Evolutionary conservation across 805 yeast genomes (phyloP).

Genomic region (Kodamaea nitidulidarum): DNA sequence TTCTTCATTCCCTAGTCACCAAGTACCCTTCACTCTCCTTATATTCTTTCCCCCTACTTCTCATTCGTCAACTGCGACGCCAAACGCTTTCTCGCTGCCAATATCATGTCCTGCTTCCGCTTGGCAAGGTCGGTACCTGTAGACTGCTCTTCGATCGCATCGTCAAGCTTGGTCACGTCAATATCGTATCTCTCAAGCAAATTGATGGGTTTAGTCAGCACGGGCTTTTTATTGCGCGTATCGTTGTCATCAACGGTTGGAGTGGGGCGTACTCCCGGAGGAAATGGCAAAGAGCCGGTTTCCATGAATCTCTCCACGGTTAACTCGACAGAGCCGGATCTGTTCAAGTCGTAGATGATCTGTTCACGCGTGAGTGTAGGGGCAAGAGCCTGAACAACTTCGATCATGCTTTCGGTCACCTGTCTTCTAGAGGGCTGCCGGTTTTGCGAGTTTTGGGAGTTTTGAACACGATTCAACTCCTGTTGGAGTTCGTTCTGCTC

Average conservation of each 20-base stretch:
- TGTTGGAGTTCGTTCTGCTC: constrained; percentile 24
- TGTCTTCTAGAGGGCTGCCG: constrained; percentile 33
- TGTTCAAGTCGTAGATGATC: constrained; percentile 67
- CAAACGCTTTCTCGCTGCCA: constrained; percentile 46
- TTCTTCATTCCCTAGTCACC: too few relatives aligned
- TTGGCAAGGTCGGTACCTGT: constrained; percentile 11
- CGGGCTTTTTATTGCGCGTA: constrained; percentile 13
- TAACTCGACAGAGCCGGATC: constrained; percentile 74
- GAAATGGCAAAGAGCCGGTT: constrained; percentile 56
- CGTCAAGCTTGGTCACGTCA: constrained; percentile 18
- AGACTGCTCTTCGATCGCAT: constrained; percentile 9
- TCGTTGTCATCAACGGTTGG: constrained; percentile 4
- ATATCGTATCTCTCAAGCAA: constrained; percentile 43
- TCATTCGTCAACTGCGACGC: constrained; percentile 33
- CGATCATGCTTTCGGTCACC: constrained; percentile 72
- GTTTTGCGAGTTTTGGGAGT: constrained; percentile 7
- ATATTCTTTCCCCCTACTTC: neutral
- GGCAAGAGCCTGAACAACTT: constrained; percentile 77
- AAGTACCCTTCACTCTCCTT: too few relatives aligned
- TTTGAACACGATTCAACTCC: constrained; percentile 9
- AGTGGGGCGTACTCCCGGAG: constrained; percentile 34
- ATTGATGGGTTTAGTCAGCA: constrained; percentile 11
- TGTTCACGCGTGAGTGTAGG: constrained; percentile 68
- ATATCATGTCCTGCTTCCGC: constrained; percentile 39
- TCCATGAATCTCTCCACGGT: constrained; percentile 72